These are phyloP conservation scores for Kluyveromyces lactis DNA, from an alignment of 805 yeast species.

Conservation along the genomic window DNA sequence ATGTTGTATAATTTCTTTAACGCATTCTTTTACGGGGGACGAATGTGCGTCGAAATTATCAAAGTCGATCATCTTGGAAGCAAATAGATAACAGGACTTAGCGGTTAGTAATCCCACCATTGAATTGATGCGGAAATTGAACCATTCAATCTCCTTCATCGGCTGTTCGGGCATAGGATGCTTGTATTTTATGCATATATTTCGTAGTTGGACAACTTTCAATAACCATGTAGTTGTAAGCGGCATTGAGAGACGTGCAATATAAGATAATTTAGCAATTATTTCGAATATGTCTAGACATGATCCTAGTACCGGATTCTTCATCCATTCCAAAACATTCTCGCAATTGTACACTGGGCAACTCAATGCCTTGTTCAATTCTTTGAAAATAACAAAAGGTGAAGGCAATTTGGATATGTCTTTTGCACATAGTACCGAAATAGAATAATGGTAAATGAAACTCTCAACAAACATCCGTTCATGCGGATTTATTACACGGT, in stretches of 20 bases:
- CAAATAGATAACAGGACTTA: constrained; percentile 14
- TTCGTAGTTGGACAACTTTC: constrained; percentile 10
- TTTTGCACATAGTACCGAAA: constrained; percentile 31
- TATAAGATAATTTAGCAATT: constrained; percentile 32
- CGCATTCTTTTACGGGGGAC: constrained; percentile 10
- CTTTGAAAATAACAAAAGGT: constrained; percentile 34
- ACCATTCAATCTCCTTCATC: constrained; percentile 12
- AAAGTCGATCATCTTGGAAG: constrained; percentile 12
- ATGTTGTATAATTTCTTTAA: constrained; percentile 10
- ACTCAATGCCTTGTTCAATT: constrained; percentile 26
- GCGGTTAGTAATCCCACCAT: constrained; percentile 14
- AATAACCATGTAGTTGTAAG: constrained; percentile 9
- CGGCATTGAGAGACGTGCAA: constrained; percentile 23
- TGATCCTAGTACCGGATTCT: constrained; percentile 36
- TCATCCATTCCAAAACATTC: constrained; percentile 31
- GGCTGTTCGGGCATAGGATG: constrained; percentile 12
- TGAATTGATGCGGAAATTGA: constrained; percentile 13
- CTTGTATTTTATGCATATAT: constrained; percentile 14
- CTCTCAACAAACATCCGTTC: constrained; percentile 38
- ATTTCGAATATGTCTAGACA: constrained; percentile 32
- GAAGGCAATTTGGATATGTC: constrained; percentile 30
- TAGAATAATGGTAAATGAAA: constrained; percentile 35
- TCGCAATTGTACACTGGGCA: constrained; percentile 31
- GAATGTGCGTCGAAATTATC: constrained; percentile 8
- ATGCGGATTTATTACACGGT: constrained; percentile 10